Percentiles rank a stretch among this genome's conserved stretches.
Evolutionary conservation across 2,329 filamentous ascomycete species (phyloP).

Genomic region (Botrytis paeoniae): DNA sequence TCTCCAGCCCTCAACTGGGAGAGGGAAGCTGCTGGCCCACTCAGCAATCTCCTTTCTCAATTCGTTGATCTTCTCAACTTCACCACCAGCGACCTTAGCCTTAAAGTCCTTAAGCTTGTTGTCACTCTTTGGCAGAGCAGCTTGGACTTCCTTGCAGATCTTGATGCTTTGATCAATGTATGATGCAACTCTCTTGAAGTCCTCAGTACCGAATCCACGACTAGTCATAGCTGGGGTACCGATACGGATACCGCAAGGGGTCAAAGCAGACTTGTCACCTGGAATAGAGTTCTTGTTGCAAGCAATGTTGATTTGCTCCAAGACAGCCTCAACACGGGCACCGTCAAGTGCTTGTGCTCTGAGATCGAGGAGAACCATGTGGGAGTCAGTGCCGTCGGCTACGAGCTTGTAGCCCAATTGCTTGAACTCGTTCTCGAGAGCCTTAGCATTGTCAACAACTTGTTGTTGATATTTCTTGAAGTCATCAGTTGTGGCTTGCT

Average conservation of each 20-base stretch:
- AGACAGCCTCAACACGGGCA: slow-evolving; percentile 89
- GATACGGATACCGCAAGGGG: slow-evolving; percentile 90
- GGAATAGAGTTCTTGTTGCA: slow-evolving; percentile 99
- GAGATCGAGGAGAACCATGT: slow-evolving; percentile 94
- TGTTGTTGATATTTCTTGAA: slow-evolving; percentile 94
- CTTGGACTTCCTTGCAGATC: slow-evolving; percentile 86
- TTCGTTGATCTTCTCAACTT: slow-evolving; percentile 76
- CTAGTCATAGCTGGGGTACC: slow-evolving; percentile 97
- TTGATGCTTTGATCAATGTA: slow-evolving; percentile 91
- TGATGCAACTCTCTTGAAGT: slow-evolving; percentile 84
- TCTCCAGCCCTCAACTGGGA: slow-evolving; percentile 77
- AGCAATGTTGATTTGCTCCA: slow-evolving; percentile 97
- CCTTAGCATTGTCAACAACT: slow-evolving; percentile 90
- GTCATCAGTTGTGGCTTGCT: slow-evolving; percentile 86
- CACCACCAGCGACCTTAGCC: slow-evolving; percentile 77
- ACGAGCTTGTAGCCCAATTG: slow-evolving; percentile 90
- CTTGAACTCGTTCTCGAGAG: slow-evolving; percentile 82
- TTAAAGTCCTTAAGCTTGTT: slow-evolving; percentile 99
- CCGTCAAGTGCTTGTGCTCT: slow-evolving; percentile 85
- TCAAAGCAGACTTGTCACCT: slow-evolving; percentile 94
- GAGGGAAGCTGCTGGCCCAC: slow-evolving; percentile 89
- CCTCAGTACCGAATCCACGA: slow-evolving; percentile 85
- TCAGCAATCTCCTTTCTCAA: slow-evolving; percentile 84
- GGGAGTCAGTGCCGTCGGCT: slow-evolving; percentile 92
- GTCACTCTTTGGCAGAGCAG: slow-evolving; percentile 82